A percentile compares a stretch with the other conserved stretches of the same genome.
Evolutionary conservation across 768 basidiomycete genomes (phyloP).

Genomic region (Rhodocollybia butyracea): DNA sequence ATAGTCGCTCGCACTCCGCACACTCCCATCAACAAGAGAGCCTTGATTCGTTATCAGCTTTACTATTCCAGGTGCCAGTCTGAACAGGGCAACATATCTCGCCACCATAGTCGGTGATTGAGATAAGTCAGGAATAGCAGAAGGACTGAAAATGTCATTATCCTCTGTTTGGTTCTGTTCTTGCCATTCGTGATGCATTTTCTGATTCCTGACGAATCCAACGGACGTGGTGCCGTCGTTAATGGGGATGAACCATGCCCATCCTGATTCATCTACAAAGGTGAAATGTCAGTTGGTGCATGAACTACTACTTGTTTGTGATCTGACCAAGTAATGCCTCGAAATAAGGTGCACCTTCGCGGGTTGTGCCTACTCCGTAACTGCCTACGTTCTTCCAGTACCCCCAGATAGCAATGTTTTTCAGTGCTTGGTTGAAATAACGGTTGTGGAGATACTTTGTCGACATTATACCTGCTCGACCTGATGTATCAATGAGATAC

Average conservation of each 20-base stretch:
- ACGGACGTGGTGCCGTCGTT: conserved; percentile 61
- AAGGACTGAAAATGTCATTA: conserved; percentile 23
- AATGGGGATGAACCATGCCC: conserved; percentile 71
- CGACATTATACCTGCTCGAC: conserved; percentile 67
- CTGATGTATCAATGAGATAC: conserved; percentile 71
- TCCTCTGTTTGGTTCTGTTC: background rate
- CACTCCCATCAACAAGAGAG: conserved; percentile 35
- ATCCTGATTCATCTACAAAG: conserved; percentile 59
- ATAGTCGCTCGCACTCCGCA: conserved; percentile 57
- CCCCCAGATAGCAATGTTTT: conserved; percentile 76
- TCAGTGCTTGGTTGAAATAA: conserved; percentile 62
- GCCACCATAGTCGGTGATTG: conserved; percentile 15
- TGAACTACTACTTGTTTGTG: background rate
- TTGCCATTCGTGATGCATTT: conserved; percentile 37
- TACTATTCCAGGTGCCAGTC: conserved; percentile 23
- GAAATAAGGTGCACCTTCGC: conserved; percentile 63
- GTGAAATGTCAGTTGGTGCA: background rate
- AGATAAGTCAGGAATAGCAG: conserved; percentile 19
- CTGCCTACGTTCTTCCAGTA: conserved; percentile 60
- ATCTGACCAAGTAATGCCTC: conserved; percentile 63
- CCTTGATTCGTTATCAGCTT: conserved; percentile 21
- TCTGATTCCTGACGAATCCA: conserved; percentile 60
- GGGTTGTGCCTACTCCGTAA: conserved; percentile 48
- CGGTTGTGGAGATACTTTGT: conserved; percentile 68
- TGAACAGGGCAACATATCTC: conserved; percentile 22